phyloP scores from a whole-genome alignment of 129 eudicot genomes.

The Ambrosia trifida region DNA sequence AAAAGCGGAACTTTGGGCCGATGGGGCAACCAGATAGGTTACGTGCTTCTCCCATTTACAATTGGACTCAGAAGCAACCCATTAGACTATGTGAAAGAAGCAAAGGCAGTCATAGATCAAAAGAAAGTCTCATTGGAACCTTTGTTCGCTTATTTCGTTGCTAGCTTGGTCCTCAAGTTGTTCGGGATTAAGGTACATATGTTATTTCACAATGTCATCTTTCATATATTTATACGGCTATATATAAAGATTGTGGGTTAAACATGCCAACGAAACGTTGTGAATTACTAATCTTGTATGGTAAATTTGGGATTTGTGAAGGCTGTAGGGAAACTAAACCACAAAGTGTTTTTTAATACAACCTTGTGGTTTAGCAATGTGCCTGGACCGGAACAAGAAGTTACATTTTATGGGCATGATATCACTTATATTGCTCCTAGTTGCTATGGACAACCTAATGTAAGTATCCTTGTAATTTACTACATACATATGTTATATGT shows the following conservation, averaged over 20 bases:
- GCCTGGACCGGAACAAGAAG: constrained; percentile 49
- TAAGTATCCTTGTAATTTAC: constrained; percentile 21
- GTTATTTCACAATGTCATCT: neutral
- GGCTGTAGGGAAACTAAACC: constrained; percentile 52
- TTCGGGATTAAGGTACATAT: constrained; percentile 50
- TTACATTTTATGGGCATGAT: constrained; percentile 47
- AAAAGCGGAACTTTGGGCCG: constrained; percentile 30
- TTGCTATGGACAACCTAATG: constrained; percentile 56
- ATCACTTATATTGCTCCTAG: constrained; percentile 44
- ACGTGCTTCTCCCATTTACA: constrained; percentile 47
- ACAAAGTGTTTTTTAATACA: constrained; percentile 40
- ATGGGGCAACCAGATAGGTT: constrained; percentile 54
- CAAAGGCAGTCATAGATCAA: constrained; percentile 45
- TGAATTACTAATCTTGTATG: neutral
- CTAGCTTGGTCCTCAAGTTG: constrained; percentile 35
- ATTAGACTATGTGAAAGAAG: constrained; percentile 43
- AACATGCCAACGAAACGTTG: neutral
- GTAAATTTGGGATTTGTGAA: constrained; percentile 22
- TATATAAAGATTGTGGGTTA: too few species aligned
- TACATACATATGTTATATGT: too few species aligned
- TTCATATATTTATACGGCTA: neutral
- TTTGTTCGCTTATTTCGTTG: constrained; percentile 33
- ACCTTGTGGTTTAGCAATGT: constrained; percentile 52
- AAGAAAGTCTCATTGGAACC: constrained; percentile 53
- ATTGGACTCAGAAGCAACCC: constrained; percentile 39